phyloP scores from a whole-genome alignment of 495 filamentous ascomycete genomes.

The Aspergillus carlsbadensis region DNA sequence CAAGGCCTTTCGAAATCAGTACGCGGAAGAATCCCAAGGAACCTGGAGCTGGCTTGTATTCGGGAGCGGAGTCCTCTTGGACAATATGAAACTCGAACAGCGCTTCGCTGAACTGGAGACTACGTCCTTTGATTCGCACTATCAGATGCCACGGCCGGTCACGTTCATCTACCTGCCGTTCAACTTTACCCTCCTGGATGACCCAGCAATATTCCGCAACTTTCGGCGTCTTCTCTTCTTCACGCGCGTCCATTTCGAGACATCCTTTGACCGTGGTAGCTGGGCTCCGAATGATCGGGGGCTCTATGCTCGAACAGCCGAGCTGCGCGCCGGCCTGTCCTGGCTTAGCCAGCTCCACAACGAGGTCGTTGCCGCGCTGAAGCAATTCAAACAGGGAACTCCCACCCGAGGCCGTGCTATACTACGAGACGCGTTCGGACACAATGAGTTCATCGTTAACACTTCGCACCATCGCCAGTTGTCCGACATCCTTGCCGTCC shows the following conservation, averaged over 20 bases:
- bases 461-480: conserved; percentile 7
- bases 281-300: background rate
- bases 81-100: no score
- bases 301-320: background rate
- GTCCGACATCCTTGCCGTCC: conserved; percentile 10
- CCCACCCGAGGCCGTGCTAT: no score
- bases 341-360: conserved; percentile 9
- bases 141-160: background rate
- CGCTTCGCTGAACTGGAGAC: no score
- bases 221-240: conserved; percentile 8
- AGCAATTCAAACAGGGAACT: background rate
- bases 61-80: no score
- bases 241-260: conserved; percentile 9
- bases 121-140: no score
- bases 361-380: conserved; percentile 2
- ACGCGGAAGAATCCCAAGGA: no score
- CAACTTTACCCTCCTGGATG: background rate
- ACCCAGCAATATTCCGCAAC: conserved; percentile 5
- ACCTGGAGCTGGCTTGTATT: no score
- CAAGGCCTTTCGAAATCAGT: no score
- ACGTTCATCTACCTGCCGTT: conserved; percentile 2
- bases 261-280: conserved; percentile 1
- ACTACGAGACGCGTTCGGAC: background rate
- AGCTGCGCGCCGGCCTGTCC: background rate
- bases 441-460: background rate